A percentile compares a stretch with the other conserved stretches of the same genome.
phyloP scores from a whole-genome alignment of 1,139 yeast species.

The Arxiozyma slooffiae region DNA sequence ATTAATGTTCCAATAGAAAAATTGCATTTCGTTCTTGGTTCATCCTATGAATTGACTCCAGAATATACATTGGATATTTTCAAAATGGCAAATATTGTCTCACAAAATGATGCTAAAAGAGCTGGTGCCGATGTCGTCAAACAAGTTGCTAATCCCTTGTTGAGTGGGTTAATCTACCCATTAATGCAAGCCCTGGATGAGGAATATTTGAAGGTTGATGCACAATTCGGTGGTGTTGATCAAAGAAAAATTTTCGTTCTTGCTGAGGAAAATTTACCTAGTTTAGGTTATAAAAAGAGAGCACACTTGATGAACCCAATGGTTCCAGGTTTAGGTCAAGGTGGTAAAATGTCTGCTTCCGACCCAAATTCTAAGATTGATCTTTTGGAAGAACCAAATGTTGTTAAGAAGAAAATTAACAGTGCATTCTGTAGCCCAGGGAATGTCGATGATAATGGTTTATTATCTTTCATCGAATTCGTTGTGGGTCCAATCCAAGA shows the following conservation, averaged over 20 bases:
- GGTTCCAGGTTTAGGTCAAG: constrained; percentile 96
- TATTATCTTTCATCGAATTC: constrained; percentile 72
- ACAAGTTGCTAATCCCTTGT: constrained; percentile 87
- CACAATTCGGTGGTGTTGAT: constrained; percentile 97
- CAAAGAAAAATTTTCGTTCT: constrained; percentile 95
- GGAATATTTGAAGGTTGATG: constrained; percentile 79
- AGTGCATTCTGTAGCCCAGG: constrained; percentile 97
- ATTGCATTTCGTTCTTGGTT: constrained; percentile 75
- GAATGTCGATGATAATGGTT: constrained; percentile 80
- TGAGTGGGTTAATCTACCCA: constrained; percentile 92
- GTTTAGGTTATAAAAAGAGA: constrained; percentile 88
- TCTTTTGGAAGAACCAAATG: constrained; percentile 77
- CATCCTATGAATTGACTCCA: constrained; percentile 70
- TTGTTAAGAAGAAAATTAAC: constrained; percentile 79
- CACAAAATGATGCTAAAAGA: constrained; percentile 93
- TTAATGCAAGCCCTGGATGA: constrained; percentile 98
- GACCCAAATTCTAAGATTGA: constrained; percentile 98
- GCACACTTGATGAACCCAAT: constrained; percentile 97
- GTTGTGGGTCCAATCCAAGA: constrained; percentile 83
- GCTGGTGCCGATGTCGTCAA: constrained; percentile 99
- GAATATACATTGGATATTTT: constrained; percentile 84
- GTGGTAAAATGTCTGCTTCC: constrained; percentile 98
- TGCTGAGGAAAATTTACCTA: constrained; percentile 87
- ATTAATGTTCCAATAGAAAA: constrained; percentile 88
- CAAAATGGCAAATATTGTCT: constrained; percentile 68